A percentile compares a stretch with the other conserved stretches of the same genome.
Conservation (phyloP, 2,329 filamentous ascomycete species). For the Aspergillus japonicus region DNA sequence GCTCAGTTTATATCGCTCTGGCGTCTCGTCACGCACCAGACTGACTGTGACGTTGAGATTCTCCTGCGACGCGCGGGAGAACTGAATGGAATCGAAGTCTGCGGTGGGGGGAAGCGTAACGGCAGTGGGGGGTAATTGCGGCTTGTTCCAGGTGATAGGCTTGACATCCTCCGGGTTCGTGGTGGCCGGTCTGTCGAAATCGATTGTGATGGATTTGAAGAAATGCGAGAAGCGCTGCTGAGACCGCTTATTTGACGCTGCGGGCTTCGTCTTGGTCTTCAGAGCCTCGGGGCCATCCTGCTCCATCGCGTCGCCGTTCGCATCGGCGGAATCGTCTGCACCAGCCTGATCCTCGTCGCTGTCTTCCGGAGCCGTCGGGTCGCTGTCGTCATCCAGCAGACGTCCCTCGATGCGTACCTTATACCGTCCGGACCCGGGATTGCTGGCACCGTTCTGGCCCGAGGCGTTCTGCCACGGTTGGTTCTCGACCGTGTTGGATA, state of each 20-base stretch:
- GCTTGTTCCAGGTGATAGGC: slow-evolving; percentile 82
- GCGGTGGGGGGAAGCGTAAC: slow-evolving; percentile 60
- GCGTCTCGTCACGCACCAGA: slow-evolving; percentile 77
- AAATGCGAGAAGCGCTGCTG: slow-evolving; percentile 50
- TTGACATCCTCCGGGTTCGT: slow-evolving; percentile 44
- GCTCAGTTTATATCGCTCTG: slow-evolving; percentile 79
- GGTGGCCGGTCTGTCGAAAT: slow-evolving; percentile 49
- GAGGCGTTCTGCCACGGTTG: slow-evolving; percentile 93
- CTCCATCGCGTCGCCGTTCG: slow-evolving; percentile 57
- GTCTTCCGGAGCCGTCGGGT: slow-evolving; percentile 52
- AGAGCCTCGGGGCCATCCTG: slow-evolving; percentile 50
- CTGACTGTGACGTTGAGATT: slow-evolving; percentile 90
- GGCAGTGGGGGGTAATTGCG: slow-evolving; percentile 54
- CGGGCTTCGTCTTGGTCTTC: slow-evolving; percentile 27
- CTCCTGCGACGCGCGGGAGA: slow-evolving; percentile 88
- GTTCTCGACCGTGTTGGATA: slow-evolving; percentile 90
- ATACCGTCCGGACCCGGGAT: slow-evolving; percentile 54
- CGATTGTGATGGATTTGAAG: slow-evolving; percentile 53
- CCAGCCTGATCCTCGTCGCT: slow-evolving; percentile 43
- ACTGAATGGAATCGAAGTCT: slow-evolving; percentile 88
- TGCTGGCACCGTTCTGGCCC: slow-evolving; percentile 56
- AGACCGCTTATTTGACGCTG: slow-evolving; percentile 25
- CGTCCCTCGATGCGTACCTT: slow-evolving; percentile 89
- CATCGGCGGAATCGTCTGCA: slow-evolving; percentile 24
- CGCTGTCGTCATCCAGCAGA: slow-evolving; percentile 69